Percentiles rank a stretch among this genome's conserved stretches.
These are phyloP conservation scores for Pythium myriotylum DNA, from an alignment of 352 stramenopile genomes.

Conservation along the genomic window DNA sequence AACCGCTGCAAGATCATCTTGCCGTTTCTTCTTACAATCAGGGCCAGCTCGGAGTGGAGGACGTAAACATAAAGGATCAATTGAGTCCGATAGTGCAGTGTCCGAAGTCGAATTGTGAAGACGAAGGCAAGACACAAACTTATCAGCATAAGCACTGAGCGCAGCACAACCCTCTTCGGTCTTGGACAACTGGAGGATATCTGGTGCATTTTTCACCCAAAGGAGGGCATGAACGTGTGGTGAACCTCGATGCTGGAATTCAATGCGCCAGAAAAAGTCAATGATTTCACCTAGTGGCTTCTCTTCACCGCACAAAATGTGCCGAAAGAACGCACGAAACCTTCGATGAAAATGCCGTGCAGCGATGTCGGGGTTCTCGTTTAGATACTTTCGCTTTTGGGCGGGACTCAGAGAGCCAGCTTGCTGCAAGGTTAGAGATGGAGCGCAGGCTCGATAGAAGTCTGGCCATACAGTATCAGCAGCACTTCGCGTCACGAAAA, in stretches of 20 bases:
- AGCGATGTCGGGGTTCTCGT: constrained; percentile 26
- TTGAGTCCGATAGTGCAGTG: neutral
- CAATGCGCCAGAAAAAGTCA: constrained; percentile 31
- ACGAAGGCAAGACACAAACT: neutral
- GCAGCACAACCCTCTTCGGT: neutral
- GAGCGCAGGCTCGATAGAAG: constrained; percentile 23
- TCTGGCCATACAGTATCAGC: constrained; percentile 33
- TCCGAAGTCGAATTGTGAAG: too few species aligned
- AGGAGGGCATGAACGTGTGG: constrained; percentile 22
- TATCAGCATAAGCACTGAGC: neutral
- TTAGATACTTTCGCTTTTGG: constrained; percentile 7
- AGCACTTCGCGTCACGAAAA: constrained; percentile 32
- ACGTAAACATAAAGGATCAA: constrained; percentile 6
- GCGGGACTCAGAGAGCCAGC: neutral
- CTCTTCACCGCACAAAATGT: constrained; percentile 9
- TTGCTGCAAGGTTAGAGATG: neutral
- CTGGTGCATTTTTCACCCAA: neutral
- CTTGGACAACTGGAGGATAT: constrained; percentile 6
- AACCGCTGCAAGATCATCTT: neutral
- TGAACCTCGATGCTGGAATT: constrained; percentile 32
- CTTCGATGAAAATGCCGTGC: constrained; percentile 23
- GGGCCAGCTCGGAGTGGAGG: constrained; percentile 8
- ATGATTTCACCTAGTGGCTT: constrained; percentile 28
- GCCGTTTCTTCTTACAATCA: too few species aligned
- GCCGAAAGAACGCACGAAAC: constrained; percentile 26